A percentile compares a stretch with the other conserved stretches of the same genome.
These are phyloP conservation scores for Petrea volubilis DNA, from an alignment of 257 asterid genomes.

Conservation along the genomic window DNA sequence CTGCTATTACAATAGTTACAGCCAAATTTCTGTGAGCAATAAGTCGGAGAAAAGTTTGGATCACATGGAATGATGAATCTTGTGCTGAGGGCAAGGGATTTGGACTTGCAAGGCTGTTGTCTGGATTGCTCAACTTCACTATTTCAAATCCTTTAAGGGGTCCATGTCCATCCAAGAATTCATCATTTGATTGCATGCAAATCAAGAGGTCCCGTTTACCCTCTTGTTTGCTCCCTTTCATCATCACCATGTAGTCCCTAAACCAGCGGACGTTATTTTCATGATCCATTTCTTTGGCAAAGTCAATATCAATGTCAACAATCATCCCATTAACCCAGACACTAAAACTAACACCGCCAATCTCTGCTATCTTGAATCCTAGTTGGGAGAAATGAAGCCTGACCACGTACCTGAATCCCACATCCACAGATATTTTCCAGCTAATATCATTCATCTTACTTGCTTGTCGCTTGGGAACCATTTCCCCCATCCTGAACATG, in stretches of 20 bases:
- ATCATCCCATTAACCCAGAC: conserved; percentile 34
- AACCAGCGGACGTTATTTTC: conserved; percentile 27
- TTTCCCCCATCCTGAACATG: conserved; percentile 39
- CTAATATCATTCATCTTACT: conserved; percentile 20
- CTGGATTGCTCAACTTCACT: background rate
- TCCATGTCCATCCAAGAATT: background rate
- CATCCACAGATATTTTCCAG: conserved; percentile 44
- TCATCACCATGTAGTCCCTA: background rate
- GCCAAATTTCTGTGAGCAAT: background rate
- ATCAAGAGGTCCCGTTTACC: background rate
- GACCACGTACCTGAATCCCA: conserved; percentile 51
- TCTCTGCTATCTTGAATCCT: too few species aligned
- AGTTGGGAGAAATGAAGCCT: conserved; percentile 53
- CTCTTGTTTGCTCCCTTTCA: background rate
- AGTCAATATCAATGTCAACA: conserved; percentile 15
- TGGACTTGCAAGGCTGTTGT: background rate
- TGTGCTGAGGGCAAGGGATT: background rate
- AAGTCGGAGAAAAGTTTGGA: background rate
- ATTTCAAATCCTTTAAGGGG: background rate
- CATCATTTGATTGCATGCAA: background rate
- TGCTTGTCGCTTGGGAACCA: conserved; percentile 8
- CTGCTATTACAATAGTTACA: background rate
- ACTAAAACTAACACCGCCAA: conserved; percentile 20
- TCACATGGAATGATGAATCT: background rate
- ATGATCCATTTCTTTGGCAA: conserved; percentile 28